These are phyloP conservation scores for Eimeria sp. DNA, from an alignment of 169 alveolate genomes.

Conservation along the genomic window DNA sequence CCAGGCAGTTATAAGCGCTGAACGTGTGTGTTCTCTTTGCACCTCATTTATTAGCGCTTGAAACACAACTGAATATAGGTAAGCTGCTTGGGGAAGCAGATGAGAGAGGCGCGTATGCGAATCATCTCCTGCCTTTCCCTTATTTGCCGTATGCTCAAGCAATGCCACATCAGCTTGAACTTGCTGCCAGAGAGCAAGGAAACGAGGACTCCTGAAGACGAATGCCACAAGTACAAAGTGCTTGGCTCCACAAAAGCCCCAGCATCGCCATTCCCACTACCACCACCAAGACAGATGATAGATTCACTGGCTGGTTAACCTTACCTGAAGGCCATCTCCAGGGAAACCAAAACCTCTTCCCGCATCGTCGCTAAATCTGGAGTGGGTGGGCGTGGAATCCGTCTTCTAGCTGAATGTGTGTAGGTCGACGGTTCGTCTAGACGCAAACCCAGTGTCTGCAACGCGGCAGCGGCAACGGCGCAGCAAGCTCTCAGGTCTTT, in stretches of 20 bases:
- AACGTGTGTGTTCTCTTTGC: background rate
- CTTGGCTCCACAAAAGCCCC: background rate
- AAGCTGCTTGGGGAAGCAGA: constrained; percentile 23
- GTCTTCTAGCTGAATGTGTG: background rate
- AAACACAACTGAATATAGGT: constrained; percentile 25
- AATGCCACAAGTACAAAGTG: background rate
- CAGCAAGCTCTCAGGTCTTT: constrained; percentile 29
- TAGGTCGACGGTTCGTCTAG: background rate
- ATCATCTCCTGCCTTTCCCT: background rate
- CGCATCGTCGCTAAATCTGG: background rate
- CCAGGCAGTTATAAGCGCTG: constrained; percentile 1
- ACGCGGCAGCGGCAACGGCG: constrained; percentile 43
- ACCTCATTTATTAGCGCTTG: constrained; percentile 38
- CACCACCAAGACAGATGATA: background rate
- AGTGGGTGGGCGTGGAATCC: constrained; percentile 9
- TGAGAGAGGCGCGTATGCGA: background rate
- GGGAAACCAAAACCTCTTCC: constrained; percentile 4
- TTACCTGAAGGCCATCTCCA: constrained; percentile 31
- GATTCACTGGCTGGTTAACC: background rate
- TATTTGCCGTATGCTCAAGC: background rate
- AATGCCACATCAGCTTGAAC: background rate
- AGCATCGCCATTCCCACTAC: background rate
- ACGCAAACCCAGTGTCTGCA: constrained; percentile 59
- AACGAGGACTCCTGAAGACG: constrained; percentile 15
- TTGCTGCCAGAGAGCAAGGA: constrained; percentile 31